phyloP scores from a whole-genome alignment of 768 basidiomycete species.

The Kondoa malvinella region DNA sequence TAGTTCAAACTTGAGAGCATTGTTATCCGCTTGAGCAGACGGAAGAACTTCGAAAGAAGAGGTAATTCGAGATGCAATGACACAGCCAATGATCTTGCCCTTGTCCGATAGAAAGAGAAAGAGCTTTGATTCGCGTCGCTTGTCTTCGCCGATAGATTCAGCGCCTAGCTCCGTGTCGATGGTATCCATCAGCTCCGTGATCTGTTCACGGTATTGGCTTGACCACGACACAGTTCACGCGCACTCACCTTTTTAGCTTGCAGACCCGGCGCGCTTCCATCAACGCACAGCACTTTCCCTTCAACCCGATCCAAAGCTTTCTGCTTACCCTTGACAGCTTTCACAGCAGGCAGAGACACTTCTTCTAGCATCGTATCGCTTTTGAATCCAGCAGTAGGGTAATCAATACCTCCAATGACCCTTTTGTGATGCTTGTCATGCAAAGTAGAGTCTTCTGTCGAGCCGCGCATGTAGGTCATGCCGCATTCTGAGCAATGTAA shows the following conservation, averaged over 20 bases:
- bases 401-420: not conserved
- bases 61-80: not conserved
- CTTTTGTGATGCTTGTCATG: conserved; percentile 2
- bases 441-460: not conserved
- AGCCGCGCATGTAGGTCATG: not conserved
- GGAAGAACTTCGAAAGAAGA: not conserved
- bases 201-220: not conserved
- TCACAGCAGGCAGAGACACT: not conserved
- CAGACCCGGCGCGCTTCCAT: not conserved
- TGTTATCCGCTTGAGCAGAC: not conserved
- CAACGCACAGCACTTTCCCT: not conserved
- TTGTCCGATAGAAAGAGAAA: not conserved
- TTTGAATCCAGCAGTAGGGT: not conserved
- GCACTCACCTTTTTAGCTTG: not conserved
- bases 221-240: not conserved
- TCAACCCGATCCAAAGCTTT: not conserved
- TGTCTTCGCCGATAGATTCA: not conserved
- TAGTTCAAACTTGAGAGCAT: not conserved
- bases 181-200: not conserved
- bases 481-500: not conserved
- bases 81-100: not conserved
- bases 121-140: not conserved
- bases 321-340: not conserved
- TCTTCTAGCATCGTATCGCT: not conserved
- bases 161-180: not conserved